Conservation (phyloP, 345 rosid species). For the Eucalyptus urophylla region DNA sequence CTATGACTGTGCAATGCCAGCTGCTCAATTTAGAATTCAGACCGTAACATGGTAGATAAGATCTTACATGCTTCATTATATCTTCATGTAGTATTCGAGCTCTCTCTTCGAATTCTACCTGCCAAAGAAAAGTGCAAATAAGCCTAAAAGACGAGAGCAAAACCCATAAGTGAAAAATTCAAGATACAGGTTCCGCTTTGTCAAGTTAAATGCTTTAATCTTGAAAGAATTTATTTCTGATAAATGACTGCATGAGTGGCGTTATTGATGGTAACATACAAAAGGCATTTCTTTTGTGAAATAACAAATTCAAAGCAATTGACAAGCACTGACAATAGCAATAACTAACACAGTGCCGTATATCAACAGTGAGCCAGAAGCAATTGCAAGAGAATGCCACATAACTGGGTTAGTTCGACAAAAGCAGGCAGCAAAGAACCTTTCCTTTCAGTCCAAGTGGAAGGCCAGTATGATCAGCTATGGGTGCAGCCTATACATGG, state of each 20-base stretch:
- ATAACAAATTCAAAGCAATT: not conserved
- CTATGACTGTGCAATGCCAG: not conserved
- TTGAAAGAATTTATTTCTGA: not conserved
- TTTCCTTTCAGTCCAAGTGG: not conserved
- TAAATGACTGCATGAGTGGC: not conserved
- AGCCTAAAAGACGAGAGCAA: not conserved
- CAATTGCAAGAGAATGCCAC: not conserved
- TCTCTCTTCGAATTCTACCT: conserved; percentile 71
- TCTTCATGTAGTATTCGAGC: conserved; percentile 53
- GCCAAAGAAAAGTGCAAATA: conserved; percentile 2
- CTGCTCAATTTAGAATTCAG: not conserved
- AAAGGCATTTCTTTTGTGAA: not conserved
- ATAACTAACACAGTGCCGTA: not conserved
- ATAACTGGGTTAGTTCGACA: not conserved
- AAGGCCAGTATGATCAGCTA: not conserved
- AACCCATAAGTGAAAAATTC: not conserved
- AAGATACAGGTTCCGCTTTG: not conserved
- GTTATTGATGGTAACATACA: not conserved
- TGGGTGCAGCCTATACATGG: not conserved
- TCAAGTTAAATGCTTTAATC: not conserved
- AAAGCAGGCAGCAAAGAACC: not conserved
- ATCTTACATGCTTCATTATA: conserved; percentile 67
- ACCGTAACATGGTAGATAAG: not conserved
- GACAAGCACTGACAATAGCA: not conserved
- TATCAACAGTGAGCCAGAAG: not conserved